Evolutionary conservation across 2,329 filamentous ascomycete species (phyloP).

Genomic region (Neonectria sp.): DNA sequence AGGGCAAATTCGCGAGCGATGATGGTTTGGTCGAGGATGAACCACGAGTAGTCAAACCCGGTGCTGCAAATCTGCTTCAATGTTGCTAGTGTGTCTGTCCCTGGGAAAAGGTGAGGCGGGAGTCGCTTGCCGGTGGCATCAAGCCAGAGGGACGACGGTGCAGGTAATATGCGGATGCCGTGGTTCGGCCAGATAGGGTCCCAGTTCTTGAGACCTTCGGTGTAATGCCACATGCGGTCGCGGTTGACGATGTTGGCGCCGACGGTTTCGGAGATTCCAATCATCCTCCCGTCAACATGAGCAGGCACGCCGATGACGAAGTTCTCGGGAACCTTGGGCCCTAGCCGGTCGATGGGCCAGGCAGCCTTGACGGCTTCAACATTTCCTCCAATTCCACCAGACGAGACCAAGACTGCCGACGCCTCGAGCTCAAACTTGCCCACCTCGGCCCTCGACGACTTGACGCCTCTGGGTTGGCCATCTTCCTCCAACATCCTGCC

Average conservation of each 20-base stretch:
- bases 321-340: conserved; percentile 67
- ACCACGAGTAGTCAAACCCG: conserved; percentile 76
- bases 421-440: conserved; percentile 69
- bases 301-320: conserved; percentile 75
- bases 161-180: conserved; percentile 73
- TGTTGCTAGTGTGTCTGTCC: conserved; percentile 70
- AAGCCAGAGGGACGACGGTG: conserved; percentile 74
- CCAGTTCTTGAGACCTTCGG: conserved; percentile 74
- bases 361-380: conserved; percentile 71
- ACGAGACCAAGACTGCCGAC: conserved; percentile 67
- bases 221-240: conserved; percentile 78
- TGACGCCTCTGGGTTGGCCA: conserved; percentile 65
- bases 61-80: conserved; percentile 73
- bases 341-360: conserved; percentile 72
- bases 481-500: conserved; percentile 69
- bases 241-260: conserved; percentile 72
- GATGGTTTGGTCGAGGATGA: conserved; percentile 71
- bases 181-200: conserved; percentile 73
- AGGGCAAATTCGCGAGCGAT: conserved; percentile 74
- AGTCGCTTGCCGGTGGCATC: conserved; percentile 72
- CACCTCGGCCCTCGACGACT: conserved; percentile 63
- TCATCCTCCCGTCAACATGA: conserved; percentile 76
- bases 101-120: conserved; percentile 70
- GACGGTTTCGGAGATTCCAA: conserved; percentile 66
- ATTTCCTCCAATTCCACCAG: conserved; percentile 74